Percentiles rank a stretch among this genome's conserved stretches.
Conservation (phyloP, 202 grass and related monocot genomes). For the Hordeum pubiflorum region DNA sequence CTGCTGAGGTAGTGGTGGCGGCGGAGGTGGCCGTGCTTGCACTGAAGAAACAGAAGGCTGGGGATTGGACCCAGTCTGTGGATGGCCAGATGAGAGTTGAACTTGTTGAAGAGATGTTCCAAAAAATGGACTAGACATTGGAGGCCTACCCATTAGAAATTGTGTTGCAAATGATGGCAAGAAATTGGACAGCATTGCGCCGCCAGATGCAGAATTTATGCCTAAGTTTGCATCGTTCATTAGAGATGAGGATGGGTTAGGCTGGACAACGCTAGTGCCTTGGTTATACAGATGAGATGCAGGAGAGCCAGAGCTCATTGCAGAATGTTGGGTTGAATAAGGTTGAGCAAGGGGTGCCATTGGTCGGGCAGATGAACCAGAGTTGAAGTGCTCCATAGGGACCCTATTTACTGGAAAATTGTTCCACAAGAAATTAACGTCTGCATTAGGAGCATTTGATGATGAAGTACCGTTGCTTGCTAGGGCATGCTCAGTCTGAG, state of each 20-base stretch:
- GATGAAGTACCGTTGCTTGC: constrained; percentile 34
- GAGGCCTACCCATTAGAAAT: constrained; percentile 41
- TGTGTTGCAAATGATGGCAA: constrained; percentile 48
- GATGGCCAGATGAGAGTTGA: constrained; percentile 48
- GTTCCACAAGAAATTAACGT: constrained; percentile 67
- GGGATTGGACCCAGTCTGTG: constrained; percentile 46
- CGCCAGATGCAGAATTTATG: constrained; percentile 37
- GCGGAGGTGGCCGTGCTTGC: constrained; percentile 52
- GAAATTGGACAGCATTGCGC: constrained; percentile 38
- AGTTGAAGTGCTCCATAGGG: constrained; percentile 45
- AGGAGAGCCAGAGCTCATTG: constrained; percentile 33
- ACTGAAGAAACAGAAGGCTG: constrained; percentile 44
- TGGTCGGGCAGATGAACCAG: constrained; percentile 40
- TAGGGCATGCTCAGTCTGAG: constrained; percentile 64
- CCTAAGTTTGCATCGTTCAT: constrained; percentile 40
- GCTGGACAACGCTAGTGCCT: constrained; percentile 27
- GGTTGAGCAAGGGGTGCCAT: constrained; percentile 52
- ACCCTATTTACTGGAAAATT: constrained; percentile 52
- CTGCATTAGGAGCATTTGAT: constrained; percentile 52
- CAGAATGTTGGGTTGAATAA: constrained; percentile 53
- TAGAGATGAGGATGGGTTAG: constrained; percentile 24
- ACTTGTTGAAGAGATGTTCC: constrained; percentile 37
- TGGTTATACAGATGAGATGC: constrained; percentile 42
- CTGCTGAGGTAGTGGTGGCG: constrained; percentile 63
- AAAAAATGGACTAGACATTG: constrained; percentile 38